These are phyloP conservation scores for Boletus vermiculosoides DNA, from an alignment of 768 basidiomycete species.

Conservation along the genomic window DNA sequence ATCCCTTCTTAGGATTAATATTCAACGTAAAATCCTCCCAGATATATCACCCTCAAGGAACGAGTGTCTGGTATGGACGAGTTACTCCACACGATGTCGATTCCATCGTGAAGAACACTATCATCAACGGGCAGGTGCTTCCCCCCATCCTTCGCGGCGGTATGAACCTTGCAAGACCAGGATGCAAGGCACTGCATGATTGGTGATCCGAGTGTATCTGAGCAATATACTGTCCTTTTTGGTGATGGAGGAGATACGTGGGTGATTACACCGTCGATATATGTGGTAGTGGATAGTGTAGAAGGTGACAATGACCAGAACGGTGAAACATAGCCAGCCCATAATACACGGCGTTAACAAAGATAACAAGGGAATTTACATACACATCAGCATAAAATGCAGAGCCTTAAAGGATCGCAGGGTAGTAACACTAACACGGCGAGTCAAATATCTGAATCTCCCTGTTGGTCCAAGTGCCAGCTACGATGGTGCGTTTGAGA, in stretches of 20 bases:
- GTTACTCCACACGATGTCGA: slow-evolving; percentile 89
- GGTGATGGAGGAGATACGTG: slow-evolving; percentile 3
- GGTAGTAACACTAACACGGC: slow-evolving; percentile 5
- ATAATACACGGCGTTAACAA: slow-evolving; percentile 12
- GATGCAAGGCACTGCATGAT: slow-evolving; percentile 64
- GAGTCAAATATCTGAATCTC: slow-evolving; percentile 20
- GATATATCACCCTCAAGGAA: slow-evolving; percentile 86
- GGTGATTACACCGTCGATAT: slow-evolving; percentile 27
- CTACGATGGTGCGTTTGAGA: slow-evolving; percentile 3
- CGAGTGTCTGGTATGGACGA: slow-evolving; percentile 91
- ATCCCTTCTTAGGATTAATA: background rate
- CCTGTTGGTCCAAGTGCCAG: slow-evolving; percentile 21
- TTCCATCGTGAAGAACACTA: slow-evolving; percentile 82
- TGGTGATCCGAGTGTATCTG: slow-evolving; percentile 47
- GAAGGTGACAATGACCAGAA: slow-evolving; percentile 8
- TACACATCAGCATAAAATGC: slow-evolving; percentile 5
- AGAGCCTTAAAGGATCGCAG: slow-evolving; percentile 3
- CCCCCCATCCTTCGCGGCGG: slow-evolving; percentile 86
- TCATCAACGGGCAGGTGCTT: slow-evolving; percentile 80
- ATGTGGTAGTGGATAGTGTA: slow-evolving; percentile 29
- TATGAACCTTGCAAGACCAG: slow-evolving; percentile 71
- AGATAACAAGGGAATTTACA: slow-evolving; percentile 1
- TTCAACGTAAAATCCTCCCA: slow-evolving; percentile 28
- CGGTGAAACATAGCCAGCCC: background rate
- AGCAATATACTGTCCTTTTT: background rate